These are phyloP conservation scores for Neurospora sp. DNA, from an alignment of 495 filamentous ascomycete genomes.

Conservation along the genomic window DNA sequence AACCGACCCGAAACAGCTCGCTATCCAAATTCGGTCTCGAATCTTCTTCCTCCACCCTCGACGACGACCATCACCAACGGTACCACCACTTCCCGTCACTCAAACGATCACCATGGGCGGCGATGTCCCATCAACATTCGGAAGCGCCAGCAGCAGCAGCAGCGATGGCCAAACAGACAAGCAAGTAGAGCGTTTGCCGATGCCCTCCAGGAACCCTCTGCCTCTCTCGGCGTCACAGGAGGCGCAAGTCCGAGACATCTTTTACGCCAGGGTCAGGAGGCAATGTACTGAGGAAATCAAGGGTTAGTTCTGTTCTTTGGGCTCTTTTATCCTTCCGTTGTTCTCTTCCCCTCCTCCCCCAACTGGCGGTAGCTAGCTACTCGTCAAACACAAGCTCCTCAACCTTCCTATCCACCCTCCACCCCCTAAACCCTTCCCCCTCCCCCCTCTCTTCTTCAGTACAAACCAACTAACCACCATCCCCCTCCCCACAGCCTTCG, in stretches of 20 bases:
- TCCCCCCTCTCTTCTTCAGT: neutral
- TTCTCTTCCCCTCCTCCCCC: no score
- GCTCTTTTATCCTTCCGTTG: no score
- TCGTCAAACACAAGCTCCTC: neutral
- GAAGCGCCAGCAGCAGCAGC: neutral
- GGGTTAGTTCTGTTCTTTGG: slow-evolving; percentile 39
- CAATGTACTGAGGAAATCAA: slow-evolving; percentile 79
- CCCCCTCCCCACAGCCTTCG: slow-evolving; percentile 53
- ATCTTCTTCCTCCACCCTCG: neutral
- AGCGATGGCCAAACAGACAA: neutral
- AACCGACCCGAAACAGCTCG: neutral
- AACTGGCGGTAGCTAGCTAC: neutral
- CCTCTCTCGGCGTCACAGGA: slow-evolving; percentile 91
- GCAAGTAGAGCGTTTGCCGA: slow-evolving; percentile 26
- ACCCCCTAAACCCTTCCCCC: neutral
- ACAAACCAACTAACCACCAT: neutral
- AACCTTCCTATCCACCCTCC: neutral
- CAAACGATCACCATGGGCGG: slow-evolving; percentile 30
- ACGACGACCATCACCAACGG: neutral
- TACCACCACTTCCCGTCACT: neutral
- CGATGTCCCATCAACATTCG: slow-evolving; percentile 7
- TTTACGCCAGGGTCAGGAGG: slow-evolving; percentile 72
- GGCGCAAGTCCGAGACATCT: slow-evolving; percentile 79
- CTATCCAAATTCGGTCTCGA: neutral
- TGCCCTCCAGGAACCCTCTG: slow-evolving; percentile 68